Evolutionary conservation across 129 eudicot genomes (phyloP).

Genomic region (Dittrichia graveolens): DNA sequence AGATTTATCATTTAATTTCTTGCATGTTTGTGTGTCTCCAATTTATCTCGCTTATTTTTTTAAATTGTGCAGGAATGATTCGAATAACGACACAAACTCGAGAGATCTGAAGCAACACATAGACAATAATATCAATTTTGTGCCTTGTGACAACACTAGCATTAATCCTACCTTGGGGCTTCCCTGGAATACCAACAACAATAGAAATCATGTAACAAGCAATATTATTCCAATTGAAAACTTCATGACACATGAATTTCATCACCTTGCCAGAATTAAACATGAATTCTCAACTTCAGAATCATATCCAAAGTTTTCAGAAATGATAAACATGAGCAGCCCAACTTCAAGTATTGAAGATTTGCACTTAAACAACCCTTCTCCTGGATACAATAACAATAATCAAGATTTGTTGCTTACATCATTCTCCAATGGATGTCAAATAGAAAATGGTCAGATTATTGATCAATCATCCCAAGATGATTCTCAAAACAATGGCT

Average conservation of each 20-base stretch:
- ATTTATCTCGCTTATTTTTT: background rate
- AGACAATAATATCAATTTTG: slow-evolving; percentile 10
- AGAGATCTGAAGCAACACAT: slow-evolving; percentile 41
- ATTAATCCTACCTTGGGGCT: slow-evolving; percentile 42
- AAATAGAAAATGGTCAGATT: slow-evolving; percentile 42
- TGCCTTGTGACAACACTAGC: slow-evolving; percentile 22
- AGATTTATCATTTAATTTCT: background rate
- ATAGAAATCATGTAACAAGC: slow-evolving; percentile 28
- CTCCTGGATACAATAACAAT: slow-evolving; percentile 33
- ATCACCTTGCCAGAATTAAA: slow-evolving; percentile 48
- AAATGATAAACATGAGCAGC: slow-evolving; percentile 44
- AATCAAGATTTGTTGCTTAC: slow-evolving; percentile 50
- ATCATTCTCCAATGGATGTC: slow-evolving; percentile 54
- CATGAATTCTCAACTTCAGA: slow-evolving; percentile 45
- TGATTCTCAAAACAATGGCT: slow-evolving; percentile 26
- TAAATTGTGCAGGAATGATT: slow-evolving; percentile 37
- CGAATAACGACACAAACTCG: slow-evolving; percentile 28
- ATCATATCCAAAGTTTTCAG: slow-evolving; percentile 51
- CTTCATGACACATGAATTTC: slow-evolving; percentile 43
- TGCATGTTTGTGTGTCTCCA: background rate
- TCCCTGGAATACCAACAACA: slow-evolving; percentile 24
- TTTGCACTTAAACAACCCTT: slow-evolving; percentile 29
- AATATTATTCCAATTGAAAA: slow-evolving; percentile 21
- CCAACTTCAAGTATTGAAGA: slow-evolving; percentile 57
- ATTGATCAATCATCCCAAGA: slow-evolving; percentile 36